Percentiles rank a stretch among this genome's conserved stretches.
phyloP scores from a whole-genome alignment of 78 protist species.

The Dictyostelium brefeldianum region DNA sequence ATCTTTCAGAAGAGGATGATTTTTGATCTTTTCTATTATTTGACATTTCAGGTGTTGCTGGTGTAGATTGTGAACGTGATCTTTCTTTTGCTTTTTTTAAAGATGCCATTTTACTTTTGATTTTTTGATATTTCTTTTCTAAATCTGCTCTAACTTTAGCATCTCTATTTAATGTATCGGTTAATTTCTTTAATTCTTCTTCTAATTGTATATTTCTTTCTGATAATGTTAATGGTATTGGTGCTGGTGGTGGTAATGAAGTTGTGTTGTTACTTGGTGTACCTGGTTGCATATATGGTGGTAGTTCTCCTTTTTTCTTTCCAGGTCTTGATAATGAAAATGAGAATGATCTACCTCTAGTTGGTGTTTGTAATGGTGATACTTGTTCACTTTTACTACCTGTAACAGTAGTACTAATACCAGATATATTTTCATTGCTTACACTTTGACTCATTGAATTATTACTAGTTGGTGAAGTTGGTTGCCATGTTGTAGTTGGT shows the following conservation, averaged over 20 bases:
- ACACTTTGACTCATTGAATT: conserved; percentile 2
- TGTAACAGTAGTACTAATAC: background rate
- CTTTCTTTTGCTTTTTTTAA: conserved; percentile 24
- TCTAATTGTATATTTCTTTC: conserved; percentile 14
- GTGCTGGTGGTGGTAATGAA: background rate
- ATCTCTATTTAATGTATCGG: background rate
- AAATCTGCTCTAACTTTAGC: conserved; percentile 20
- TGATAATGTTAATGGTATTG: background rate
- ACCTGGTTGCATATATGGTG: conserved; percentile 9
- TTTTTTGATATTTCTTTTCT: conserved; percentile 53
- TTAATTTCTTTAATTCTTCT: conserved; percentile 26
- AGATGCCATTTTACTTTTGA: conserved; percentile 23
- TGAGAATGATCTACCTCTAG: conserved; percentile 62
- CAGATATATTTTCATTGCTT: background rate
- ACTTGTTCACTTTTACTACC: background rate
- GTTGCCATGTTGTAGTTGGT: background rate
- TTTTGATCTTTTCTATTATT: background rate
- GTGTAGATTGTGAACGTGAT: conserved; percentile 48
- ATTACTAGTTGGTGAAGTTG: background rate
- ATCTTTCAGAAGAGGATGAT: background rate
- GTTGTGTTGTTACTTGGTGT: background rate
- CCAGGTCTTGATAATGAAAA: conserved; percentile 26
- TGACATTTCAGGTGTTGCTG: conserved; percentile 32
- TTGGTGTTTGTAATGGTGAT: background rate
- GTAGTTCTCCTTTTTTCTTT: conserved; percentile 30